Evolutionary conservation across 1,284 basidiomycete species (phyloP), one percentile per base, ranked within the genome.

Genomic region (Schizopora paradoxa): DNA sequence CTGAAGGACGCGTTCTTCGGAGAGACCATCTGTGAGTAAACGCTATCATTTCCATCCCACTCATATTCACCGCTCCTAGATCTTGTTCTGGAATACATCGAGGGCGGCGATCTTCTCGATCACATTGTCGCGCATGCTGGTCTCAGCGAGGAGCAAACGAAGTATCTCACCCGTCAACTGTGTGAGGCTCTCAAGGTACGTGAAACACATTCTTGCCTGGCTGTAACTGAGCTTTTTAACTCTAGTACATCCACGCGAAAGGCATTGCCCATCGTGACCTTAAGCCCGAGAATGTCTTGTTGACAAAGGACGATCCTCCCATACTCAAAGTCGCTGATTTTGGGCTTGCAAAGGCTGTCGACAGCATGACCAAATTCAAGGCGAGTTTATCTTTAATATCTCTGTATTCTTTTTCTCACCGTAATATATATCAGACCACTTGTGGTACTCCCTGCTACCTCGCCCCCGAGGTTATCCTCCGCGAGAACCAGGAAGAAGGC

Each of bases 21-120:
- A 4, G 74, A 71, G 29, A 70, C 78, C 49, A 83, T 94, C 53
- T 86, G 84, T 85, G 51, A 51, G 74, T 62, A 8, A 40, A 13
- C 16, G 7, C 19, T 28, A 18, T 14, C 6, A 21, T 19, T 18
- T 10, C 37, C 5, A 10, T 40, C 8, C 21, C 3, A 3, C 14
- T 7, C 43, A 41, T 29, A 51, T 34, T 11, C 23, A 6, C 22
- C 34, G 37, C 26, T 48, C 13, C 25, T 50, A 88, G 86, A 82
- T 59, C 69, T 91, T 25, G 83, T 91, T 0, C 66, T 91, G 45
- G 88, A 91, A 64, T 79, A 81, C 51, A 74, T 95, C 3, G 77
- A 85, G 22, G 92, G 93, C 13, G 92, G 91, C 0, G 91, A 96
- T 62, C 68, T 97, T n/a, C 69, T 95, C 13, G 86, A 91, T 53